Base-by-base conservation (phyloP, 2,329 filamentous ascomycete species). In the Ilyonectria sp. region DNA sequence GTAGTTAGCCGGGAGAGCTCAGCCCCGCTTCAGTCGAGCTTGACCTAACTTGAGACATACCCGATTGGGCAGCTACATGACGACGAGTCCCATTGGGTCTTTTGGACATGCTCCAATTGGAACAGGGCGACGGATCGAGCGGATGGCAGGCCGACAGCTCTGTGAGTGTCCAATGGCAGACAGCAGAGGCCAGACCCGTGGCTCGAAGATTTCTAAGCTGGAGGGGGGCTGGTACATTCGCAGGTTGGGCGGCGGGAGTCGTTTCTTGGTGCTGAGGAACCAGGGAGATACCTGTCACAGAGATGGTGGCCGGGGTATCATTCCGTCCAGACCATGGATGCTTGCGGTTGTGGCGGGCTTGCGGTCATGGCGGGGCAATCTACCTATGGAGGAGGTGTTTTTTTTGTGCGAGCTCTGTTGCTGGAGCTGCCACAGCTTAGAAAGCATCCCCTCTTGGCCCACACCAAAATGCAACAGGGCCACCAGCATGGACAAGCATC, bases 141-240 rank as follows among this genome's bases (percentile, higher is more conserved):
- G 58, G 71, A 56, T 44, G 63, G 49, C 56, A 29, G 59, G 56
- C 69, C 55, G 59, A 56, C 59, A 65, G 73, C 69, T 65, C 57
- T 44, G 43, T 55, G 40, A 49, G 47, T 57, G 57, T 70, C 72
- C 71, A 75, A 74, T 74, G 54, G 47, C 29, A 26, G 40, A 23
- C 46, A 33, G 53, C 43, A 26, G 49, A 56, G 65, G 59, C 29
- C 53, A 56, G 54, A 17, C 55, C 62, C 40, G 65, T 72, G 73
- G 73, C 71, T 63, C 64, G 72, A 75, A 63, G 57, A n/a, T 47
- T 59, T 70, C 49, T 60, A 50, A 66, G 55, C 67, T 62, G 40
- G 60, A 47, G 31, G 43, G 21, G 46, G 52, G 15, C 29, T 29
- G 44, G 60, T 67, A 64, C 56, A 29, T 52, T 11, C 10, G 17